Base-by-base conservation (phyloP, 164 flowering plant species). In the Vitis cinerea region DNA sequence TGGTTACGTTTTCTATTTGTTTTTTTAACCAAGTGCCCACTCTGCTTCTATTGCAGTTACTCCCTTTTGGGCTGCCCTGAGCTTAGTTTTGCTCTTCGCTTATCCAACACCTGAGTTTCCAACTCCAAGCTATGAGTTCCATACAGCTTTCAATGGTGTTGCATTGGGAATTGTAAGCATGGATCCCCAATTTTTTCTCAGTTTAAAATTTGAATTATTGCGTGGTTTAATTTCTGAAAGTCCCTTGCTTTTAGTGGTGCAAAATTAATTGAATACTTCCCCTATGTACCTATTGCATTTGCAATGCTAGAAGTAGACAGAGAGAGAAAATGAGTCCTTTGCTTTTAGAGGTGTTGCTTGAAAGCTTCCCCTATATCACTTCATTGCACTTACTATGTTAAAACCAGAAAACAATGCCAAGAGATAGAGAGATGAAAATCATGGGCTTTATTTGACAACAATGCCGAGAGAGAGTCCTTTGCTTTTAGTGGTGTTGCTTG, bases 41-140 rank as follows among this genome's bases (percentile, higher is more conserved):
- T 37, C 44, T 37, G 44, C 44, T 37, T 80, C 68, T 77, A 12
- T 70, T 84, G 85, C 94, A 96, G 99, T 91, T 72, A 77, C 87
- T 47, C 76, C 87, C 59, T 93, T 87, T 78, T 96, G 97, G 98
- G 81, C 85, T 27, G 73, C 77, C 68, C 87, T 96, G 48, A 87
- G 97, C 85, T 78, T 93, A 72, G 71, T 96, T 72, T 75, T 90
- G 80, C 90, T 92, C 68, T 96, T 96, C 80, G 99, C 99, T 19
- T 96, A 96, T 79, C 99, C 99, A 27, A 93, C 95, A 58, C 99
- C 98, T 3, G 94, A 96, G 80, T n/a, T 78, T 73, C 97, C 97
- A 60, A 96, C 98, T 60, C 99, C 99, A 68, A 96, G 99, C 79
- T 96, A 85, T 83, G 99, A 93, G 88, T 96, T 44, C 74, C 98